Evolutionary conservation across 768 basidiomycete species (phyloP), one percentile per base, ranked within the genome.

Genomic region (Coprinopsis sp.): DNA sequence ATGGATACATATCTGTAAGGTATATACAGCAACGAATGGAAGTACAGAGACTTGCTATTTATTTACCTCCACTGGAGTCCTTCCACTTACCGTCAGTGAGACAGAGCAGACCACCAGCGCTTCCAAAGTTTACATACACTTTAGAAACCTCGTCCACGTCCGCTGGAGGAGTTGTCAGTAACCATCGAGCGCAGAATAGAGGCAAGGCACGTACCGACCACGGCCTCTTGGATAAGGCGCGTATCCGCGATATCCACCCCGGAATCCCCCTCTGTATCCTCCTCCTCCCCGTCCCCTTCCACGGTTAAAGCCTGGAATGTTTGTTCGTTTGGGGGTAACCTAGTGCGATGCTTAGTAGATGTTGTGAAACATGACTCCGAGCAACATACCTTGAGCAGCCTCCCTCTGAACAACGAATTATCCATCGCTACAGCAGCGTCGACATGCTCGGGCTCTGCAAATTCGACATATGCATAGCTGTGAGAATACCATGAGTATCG

Each of bases 381-480:
- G 22, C 3, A 51, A 24, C 49, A 37, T 27, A 91, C 95, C 73
- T 94, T 94, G 64, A 99, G 85, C 61, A 94, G 67, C 56, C 96
- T 80, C 21, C 92, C 93, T 46, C 87, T 81, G 77, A 99, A 96
- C 58, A 94, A 67, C n/a, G 90, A 93, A 56, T 97, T 94, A 66
- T 98, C 92, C 74, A 99, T 78, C 12, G 93, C 84, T 52, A 96
- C 60, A 11, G 95, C 93, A 50, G 91, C 85, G 58, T 91, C 87
- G 53, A 98, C 86, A 54, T 90, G 84, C 49, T 89, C 84, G 30
- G 93, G 77, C 59, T 96, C 93, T 57, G 96, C 84, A 64, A 99
- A 99, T 65, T 99, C 96, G 34, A 99, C 94, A 71, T 99, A 99
- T 44, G 95, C 95, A 70, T 88, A 99, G 41, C 94, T 97, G 56